Conservation (phyloP, 495 filamentous ascomycete species). For the Neurospora africana region DNA sequence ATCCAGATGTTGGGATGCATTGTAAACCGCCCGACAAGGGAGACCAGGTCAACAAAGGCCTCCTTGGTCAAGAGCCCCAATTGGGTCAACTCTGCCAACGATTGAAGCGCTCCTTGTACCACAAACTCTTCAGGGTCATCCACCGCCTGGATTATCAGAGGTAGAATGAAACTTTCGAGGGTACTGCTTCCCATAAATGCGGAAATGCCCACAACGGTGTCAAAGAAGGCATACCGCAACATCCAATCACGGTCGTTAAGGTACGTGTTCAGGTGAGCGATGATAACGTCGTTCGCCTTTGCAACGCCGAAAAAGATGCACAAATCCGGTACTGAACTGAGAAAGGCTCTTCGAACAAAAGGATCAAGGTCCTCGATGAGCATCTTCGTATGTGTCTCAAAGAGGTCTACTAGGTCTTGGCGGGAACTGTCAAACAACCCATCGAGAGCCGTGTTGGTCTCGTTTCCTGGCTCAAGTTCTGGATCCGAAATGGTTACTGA, state of each 20-base stretch:
- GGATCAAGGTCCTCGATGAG: slow-evolving; percentile 79
- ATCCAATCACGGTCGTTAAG: slow-evolving; percentile 96
- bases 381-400: slow-evolving; percentile 79
- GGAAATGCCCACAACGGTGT: slow-evolving; percentile 87
- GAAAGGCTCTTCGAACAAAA: slow-evolving; percentile 83
- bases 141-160: slow-evolving; percentile 92
- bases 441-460: slow-evolving; percentile 53
- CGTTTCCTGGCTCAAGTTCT: slow-evolving; percentile 62
- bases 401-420: slow-evolving; percentile 62
- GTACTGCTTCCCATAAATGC: slow-evolving; percentile 78
- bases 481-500: slow-evolving; percentile 69
- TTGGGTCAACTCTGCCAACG: slow-evolving; percentile 80
- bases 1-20: slow-evolving; percentile 96
- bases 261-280: slow-evolving; percentile 95
- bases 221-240: slow-evolving; percentile 92
- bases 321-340: slow-evolving; percentile 84
- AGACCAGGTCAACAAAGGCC: slow-evolving; percentile 77
- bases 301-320: slow-evolving; percentile 91
- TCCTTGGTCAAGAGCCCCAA: slow-evolving; percentile 77
- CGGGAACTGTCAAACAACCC: slow-evolving; percentile 76
- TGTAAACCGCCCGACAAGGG: slow-evolving; percentile 69
- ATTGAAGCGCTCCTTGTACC: slow-evolving; percentile 79
- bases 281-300: slow-evolving; percentile 83
- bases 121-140: slow-evolving; percentile 94
- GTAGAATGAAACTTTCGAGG: slow-evolving; percentile 91